Evolutionary conservation across 1,284 basidiomycete species (phyloP).

Genomic region (Trichosporon ovoides): DNA sequence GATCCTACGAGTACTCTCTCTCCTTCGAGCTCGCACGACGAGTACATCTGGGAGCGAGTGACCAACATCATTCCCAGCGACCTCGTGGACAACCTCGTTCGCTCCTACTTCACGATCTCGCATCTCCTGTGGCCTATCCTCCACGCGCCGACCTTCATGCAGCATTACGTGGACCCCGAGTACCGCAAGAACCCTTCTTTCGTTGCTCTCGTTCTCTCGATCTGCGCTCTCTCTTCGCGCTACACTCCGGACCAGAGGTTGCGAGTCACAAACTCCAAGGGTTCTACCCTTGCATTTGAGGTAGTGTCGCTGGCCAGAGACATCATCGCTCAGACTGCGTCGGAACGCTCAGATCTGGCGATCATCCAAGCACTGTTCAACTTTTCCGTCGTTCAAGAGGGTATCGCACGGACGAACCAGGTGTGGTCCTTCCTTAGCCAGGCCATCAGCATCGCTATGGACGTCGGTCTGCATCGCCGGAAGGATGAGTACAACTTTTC

Average conservation of each 20-base stretch:
- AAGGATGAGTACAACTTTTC: conserved; percentile 31
- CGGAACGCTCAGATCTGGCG: conserved; percentile 27
- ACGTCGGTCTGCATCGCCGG: conserved; percentile 32
- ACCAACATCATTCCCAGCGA: conserved; percentile 24
- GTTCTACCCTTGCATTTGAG: conserved; percentile 14
- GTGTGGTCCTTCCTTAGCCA: conserved; percentile 30
- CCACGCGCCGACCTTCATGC: conserved; percentile 35
- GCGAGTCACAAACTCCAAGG: conserved; percentile 10
- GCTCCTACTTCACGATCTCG: conserved; percentile 35
- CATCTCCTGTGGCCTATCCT: conserved; percentile 36
- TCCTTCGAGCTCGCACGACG: conserved; percentile 19
- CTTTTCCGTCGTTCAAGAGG: conserved; percentile 33
- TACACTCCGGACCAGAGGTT: conserved; percentile 30
- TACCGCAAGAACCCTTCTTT: conserved; percentile 30
- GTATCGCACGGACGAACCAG: conserved; percentile 26
- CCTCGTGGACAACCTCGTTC: conserved; percentile 26
- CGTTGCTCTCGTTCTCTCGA: conserved; percentile 31
- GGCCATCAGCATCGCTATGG: conserved; percentile 30
- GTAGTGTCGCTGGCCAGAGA: conserved; percentile 25
- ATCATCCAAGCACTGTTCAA: conserved; percentile 35
- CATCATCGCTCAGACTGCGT: conserved; percentile 16
- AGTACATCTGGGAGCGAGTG: conserved; percentile 27
- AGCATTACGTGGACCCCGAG: conserved; percentile 21
- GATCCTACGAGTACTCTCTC: conserved; percentile 7
- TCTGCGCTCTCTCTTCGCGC: conserved; percentile 33